Conservation (phyloP, 2,329 filamentous ascomycete genomes). For the Pseudogymnoascus sp. region DNA sequence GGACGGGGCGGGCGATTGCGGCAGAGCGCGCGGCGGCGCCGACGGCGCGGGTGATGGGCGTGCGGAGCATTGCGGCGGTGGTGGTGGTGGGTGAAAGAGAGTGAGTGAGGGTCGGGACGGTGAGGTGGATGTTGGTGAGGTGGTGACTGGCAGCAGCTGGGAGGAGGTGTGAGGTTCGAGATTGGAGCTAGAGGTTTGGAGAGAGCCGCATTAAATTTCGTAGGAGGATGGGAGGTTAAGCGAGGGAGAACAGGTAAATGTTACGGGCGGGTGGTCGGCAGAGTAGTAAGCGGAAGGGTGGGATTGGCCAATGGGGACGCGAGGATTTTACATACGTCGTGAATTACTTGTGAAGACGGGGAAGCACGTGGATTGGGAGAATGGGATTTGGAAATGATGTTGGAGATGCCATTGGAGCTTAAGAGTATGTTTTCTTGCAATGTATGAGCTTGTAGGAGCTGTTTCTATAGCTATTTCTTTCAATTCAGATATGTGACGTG, state of each 20-base stretch:
- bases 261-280: constrained; percentile 2
- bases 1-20: constrained; percentile 8
- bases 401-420: neutral
- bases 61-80: constrained; percentile 20
- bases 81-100: constrained; percentile 11
- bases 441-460: neutral
- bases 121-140: neutral
- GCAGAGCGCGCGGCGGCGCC: constrained; percentile 37
- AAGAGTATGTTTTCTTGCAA: neutral
- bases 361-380: neutral
- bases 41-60: constrained; percentile 39
- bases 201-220: constrained; percentile 9
- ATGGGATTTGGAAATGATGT: neutral
- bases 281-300: neutral
- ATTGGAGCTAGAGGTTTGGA: constrained; percentile 7
- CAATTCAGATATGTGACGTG: no score
- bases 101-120: neutral
- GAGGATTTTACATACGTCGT: neutral
- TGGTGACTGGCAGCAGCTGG: neutral
- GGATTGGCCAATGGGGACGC: constrained; percentile 1
- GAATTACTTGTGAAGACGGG: neutral
- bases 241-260: constrained; percentile 7
- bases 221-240: constrained; percentile 4
- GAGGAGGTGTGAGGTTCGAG: neutral
- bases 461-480: neutral